phyloP scores from a whole-genome alignment of 768 basidiomycete genomes.

The Paxillus involutus region DNA sequence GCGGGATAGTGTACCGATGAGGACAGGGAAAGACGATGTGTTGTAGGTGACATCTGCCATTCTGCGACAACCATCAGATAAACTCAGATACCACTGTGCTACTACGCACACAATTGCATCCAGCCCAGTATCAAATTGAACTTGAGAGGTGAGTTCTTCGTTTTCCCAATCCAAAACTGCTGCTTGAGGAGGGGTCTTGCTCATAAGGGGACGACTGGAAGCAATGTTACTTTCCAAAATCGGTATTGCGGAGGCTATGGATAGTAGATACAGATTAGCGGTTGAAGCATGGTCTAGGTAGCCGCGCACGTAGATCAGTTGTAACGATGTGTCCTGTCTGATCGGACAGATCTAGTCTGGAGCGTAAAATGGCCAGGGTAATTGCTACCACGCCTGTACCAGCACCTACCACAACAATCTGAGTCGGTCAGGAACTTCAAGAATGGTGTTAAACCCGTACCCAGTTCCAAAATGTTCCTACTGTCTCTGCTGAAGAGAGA shows the following conservation, averaged over 20 bases:
- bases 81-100: not conserved
- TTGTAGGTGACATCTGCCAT: conserved; percentile 96
- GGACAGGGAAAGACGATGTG: conserved; percentile 76
- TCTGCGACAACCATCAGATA: conserved; percentile 36
- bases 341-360: conserved; percentile 25
- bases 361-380: conserved; percentile 56
- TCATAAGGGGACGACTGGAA: conserved; percentile 39
- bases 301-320: conserved; percentile 70
- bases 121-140: conserved; percentile 40
- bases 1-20: conserved; percentile 63
- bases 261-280: not conserved
- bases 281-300: not conserved
- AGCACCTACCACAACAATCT: conserved; percentile 50
- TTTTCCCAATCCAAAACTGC: conserved; percentile 77
- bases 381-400: conserved; percentile 85
- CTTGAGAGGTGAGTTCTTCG: conserved; percentile 46
- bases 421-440: not conserved
- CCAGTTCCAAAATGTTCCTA: conserved; percentile 65
- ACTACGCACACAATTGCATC: conserved; percentile 69
- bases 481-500: conserved; percentile 40
- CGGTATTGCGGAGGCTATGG: conserved; percentile 75
- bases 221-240: conserved; percentile 72
- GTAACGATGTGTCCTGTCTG: conserved; percentile 43
- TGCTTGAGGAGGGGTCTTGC: conserved; percentile 28
- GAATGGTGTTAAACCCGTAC: conserved; percentile 35